Percentiles rank a stretch among this genome's conserved stretches.
Conservation (phyloP, 352 stramenopile genomes). For the Phytophthora podocarpi region DNA sequence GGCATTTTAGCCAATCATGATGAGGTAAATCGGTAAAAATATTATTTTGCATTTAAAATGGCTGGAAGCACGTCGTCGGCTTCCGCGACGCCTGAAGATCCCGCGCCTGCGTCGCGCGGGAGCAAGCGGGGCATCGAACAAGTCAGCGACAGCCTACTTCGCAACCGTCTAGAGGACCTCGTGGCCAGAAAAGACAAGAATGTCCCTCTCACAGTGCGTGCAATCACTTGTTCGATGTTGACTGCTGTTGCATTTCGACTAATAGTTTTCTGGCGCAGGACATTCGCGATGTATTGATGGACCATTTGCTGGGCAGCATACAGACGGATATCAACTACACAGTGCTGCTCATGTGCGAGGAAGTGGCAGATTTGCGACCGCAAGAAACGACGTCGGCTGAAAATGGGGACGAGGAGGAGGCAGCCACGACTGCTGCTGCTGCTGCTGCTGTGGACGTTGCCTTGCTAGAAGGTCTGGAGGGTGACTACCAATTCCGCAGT, state of each 20-base stretch:
- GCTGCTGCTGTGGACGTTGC: slow-evolving; percentile 7
- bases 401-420: slow-evolving; percentile 11
- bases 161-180: slow-evolving; percentile 47
- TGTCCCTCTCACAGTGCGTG: slow-evolving; percentile 59
- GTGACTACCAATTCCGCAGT: slow-evolving; percentile 50
- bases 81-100: slow-evolving; percentile 38
- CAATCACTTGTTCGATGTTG: neutral
- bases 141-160: slow-evolving; percentile 27
- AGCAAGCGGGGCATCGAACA: slow-evolving; percentile 40
- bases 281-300: slow-evolving; percentile 67
- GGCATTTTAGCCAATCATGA: slow-evolving; percentile 39
- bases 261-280: slow-evolving; percentile 35
- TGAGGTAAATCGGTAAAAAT: neutral
- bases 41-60: slow-evolving; percentile 43
- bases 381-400: neutral
- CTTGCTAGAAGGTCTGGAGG: slow-evolving; percentile 46
- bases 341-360: slow-evolving; percentile 75
- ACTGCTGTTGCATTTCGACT: neutral
- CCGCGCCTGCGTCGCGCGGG: slow-evolving; percentile 19
- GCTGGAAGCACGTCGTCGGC: slow-evolving; percentile 53
- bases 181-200: slow-evolving; percentile 35
- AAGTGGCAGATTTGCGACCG: slow-evolving; percentile 56
- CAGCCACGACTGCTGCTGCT: neutral
- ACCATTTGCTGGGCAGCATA: slow-evolving; percentile 62
- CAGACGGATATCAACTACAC: slow-evolving; percentile 69